A percentile compares a stretch with the other conserved stretches of the same genome.
phyloP scores from a whole-genome alignment of 2,329 filamentous ascomycete genomes.

The Pseudocercospora vitis region DNA sequence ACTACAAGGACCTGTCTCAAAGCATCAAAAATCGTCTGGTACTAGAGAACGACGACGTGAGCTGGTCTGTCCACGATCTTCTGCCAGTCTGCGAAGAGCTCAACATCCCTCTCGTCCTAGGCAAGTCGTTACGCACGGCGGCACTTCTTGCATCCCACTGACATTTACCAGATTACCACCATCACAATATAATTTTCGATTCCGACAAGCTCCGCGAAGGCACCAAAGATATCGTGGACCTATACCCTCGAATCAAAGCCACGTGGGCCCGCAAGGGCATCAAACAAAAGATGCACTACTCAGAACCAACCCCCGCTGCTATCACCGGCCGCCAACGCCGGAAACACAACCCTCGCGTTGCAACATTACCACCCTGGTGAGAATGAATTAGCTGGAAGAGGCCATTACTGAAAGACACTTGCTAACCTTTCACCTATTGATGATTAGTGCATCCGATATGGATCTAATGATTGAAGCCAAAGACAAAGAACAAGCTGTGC shows the following conservation, averaged over 20 bases:
- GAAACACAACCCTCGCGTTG: conserved; percentile 81
- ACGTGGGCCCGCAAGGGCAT: conserved; percentile 86
- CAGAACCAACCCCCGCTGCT: conserved; percentile 73
- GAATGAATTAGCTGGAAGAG: too few species aligned
- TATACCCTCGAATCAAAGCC: conserved; percentile 74
- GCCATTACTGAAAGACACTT: too few species aligned
- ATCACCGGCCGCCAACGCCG: conserved; percentile 75
- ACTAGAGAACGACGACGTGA: conserved; percentile 91
- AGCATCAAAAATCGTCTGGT: conserved; percentile 79
- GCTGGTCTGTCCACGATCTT: conserved; percentile 88
- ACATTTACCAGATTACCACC: conserved; percentile 69
- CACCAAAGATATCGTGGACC: conserved; percentile 72
- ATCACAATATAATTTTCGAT: conserved; percentile 93
- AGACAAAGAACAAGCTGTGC: conserved; percentile 95
- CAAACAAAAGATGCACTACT: conserved; percentile 96
- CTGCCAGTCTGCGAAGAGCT: conserved; percentile 83
- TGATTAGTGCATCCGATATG: conserved; percentile 74
- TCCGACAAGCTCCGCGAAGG: conserved; percentile 71
- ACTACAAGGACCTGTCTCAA: conserved; percentile 66
- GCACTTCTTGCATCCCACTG: not conserved
- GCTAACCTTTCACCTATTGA: too few species aligned
- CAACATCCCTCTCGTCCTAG: conserved; percentile 84
- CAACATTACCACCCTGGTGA: conserved; percentile 79
- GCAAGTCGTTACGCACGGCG: conserved; percentile 2
- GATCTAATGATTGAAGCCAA: conserved; percentile 99